Conservation (phyloP, 2,329 filamentous ascomycete genomes). For the Talaromyces amestolkiae region DNA sequence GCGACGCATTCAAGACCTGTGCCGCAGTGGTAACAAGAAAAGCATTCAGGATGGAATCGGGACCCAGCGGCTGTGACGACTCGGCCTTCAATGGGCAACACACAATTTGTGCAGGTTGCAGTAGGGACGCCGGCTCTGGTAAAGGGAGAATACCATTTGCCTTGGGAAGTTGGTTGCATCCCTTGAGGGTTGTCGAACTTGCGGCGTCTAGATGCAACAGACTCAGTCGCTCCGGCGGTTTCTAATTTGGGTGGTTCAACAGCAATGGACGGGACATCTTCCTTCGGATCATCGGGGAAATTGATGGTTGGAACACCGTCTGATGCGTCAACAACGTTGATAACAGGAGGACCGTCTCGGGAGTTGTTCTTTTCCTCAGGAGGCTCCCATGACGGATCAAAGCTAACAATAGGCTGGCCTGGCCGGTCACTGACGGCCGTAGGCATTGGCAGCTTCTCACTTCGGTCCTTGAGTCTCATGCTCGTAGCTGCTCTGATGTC, state of each 20-base stretch:
- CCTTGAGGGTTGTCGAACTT: slow-evolving; percentile 30
- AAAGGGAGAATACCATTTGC: slow-evolving; percentile 39
- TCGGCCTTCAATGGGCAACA: slow-evolving; percentile 79
- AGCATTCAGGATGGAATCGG: slow-evolving; percentile 91
- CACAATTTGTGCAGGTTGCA: slow-evolving; percentile 80
- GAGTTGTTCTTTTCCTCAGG: slow-evolving; percentile 43
- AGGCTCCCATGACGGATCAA: slow-evolving; percentile 76
- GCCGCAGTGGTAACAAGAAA: slow-evolving; percentile 81
- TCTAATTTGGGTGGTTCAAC: slow-evolving; percentile 23
- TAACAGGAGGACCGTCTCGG: slow-evolving; percentile 34
- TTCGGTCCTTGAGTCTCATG: slow-evolving; percentile 83
- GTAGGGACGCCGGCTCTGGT: slow-evolving; percentile 55
- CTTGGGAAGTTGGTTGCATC: slow-evolving; percentile 40
- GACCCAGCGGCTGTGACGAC: slow-evolving; percentile 79
- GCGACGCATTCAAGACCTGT: slow-evolving; percentile 91
- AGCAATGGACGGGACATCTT: slow-evolving; percentile 39
- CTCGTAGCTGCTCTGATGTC: slow-evolving; percentile 89
- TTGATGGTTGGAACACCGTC: slow-evolving; percentile 51
- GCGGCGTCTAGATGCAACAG: slow-evolving; percentile 21
- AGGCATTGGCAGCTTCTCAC: slow-evolving; percentile 80
- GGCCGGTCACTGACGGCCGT: slow-evolving; percentile 86
- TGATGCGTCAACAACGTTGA: slow-evolving; percentile 55
- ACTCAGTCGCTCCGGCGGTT: slow-evolving; percentile 22
- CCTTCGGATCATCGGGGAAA: slow-evolving; percentile 41
- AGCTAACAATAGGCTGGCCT: slow-evolving; percentile 95